Evolutionary conservation across 2,329 filamentous ascomycete genomes (phyloP).

Genomic region (Dactylella cylindrospora): DNA sequence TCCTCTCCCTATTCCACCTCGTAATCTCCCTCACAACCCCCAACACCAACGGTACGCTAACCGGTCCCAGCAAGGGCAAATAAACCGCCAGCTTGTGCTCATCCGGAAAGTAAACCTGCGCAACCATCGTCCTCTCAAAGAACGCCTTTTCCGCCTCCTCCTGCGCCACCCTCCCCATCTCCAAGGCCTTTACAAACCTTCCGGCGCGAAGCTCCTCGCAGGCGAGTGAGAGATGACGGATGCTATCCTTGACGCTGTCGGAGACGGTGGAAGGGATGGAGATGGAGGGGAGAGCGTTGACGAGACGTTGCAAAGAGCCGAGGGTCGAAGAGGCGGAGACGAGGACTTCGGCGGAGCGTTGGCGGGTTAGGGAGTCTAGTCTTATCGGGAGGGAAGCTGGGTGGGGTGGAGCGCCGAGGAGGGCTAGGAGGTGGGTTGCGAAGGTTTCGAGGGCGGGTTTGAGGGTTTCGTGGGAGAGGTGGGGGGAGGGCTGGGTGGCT

Average conservation of each 20-base stretch:
- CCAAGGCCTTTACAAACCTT: slow-evolving; percentile 66
- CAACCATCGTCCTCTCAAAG: slow-evolving; percentile 99
- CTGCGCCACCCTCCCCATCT: slow-evolving; percentile 81
- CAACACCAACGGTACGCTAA: slow-evolving; percentile 86
- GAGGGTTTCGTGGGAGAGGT: slow-evolving; percentile 67
- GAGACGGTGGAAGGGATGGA: slow-evolving; percentile 86
- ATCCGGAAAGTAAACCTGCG: slow-evolving; percentile 96
- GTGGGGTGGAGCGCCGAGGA: slow-evolving; percentile 79
- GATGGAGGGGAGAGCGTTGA: slow-evolving; percentile 80
- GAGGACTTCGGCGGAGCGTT: slow-evolving; percentile 80
- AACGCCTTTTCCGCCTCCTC: slow-evolving; percentile 88
- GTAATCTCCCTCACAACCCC: slow-evolving; percentile 78
- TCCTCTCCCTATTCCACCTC: slow-evolving; percentile 59
- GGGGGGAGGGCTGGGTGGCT: slow-evolving; percentile 53
- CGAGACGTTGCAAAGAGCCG: slow-evolving; percentile 85
- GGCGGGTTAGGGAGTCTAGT: slow-evolving; percentile 79
- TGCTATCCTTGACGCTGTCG: slow-evolving; percentile 76
- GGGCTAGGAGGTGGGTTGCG: slow-evolving; percentile 81
- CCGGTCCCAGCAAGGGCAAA: slow-evolving; percentile 81
- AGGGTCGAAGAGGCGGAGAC: slow-evolving; percentile 89
- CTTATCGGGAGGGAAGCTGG: slow-evolving; percentile 78
- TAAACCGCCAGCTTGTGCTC: slow-evolving; percentile 98
- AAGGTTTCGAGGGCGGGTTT: slow-evolving; percentile 84
- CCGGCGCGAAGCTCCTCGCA: slow-evolving; percentile 69
- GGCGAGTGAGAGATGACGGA: slow-evolving; percentile 73